Conservation (phyloP, 371 early-diverging fungal species). For the Quaeritorhiza haematococci region DNA sequence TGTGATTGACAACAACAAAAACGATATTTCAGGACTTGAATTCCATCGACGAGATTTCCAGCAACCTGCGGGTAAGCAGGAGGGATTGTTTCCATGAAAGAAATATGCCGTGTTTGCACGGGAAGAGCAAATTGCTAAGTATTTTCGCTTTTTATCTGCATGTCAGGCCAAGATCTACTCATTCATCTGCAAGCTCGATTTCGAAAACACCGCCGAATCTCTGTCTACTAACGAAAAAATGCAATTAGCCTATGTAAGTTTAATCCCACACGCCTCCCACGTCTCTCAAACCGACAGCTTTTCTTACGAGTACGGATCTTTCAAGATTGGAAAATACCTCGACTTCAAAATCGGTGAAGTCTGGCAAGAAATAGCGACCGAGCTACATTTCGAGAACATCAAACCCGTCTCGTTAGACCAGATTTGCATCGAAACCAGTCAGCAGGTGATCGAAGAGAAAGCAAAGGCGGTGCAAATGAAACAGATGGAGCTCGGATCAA, state of each 20-base stretch:
- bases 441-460: constrained; percentile 26
- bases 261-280: not conserved
- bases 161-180: constrained; percentile 42
- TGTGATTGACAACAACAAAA: too few relatives aligned
- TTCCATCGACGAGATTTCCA: constrained; percentile 17
- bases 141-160: not conserved
- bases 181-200: constrained; percentile 36
- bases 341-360: constrained; percentile 47
- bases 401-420: constrained; percentile 34
- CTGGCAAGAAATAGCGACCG: constrained; percentile 20
- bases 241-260: constrained; percentile 32
- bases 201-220: constrained; percentile 15
- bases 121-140: not conserved
- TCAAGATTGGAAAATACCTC: constrained; percentile 36
- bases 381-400: not conserved
- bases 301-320: not conserved
- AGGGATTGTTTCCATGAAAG: too few relatives aligned
- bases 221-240: constrained; percentile 25
- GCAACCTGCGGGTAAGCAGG: constrained; percentile 26
- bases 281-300: not conserved
- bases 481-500: constrained; percentile 17
- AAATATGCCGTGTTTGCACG: too few relatives aligned
- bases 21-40: too few relatives aligned
- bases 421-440: constrained; percentile 27
- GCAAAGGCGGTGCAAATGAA: constrained; percentile 18